phyloP scores from a whole-genome alignment of 2,329 filamentous ascomycete species.

The Hymenotorrendiella dingleyae region DNA sequence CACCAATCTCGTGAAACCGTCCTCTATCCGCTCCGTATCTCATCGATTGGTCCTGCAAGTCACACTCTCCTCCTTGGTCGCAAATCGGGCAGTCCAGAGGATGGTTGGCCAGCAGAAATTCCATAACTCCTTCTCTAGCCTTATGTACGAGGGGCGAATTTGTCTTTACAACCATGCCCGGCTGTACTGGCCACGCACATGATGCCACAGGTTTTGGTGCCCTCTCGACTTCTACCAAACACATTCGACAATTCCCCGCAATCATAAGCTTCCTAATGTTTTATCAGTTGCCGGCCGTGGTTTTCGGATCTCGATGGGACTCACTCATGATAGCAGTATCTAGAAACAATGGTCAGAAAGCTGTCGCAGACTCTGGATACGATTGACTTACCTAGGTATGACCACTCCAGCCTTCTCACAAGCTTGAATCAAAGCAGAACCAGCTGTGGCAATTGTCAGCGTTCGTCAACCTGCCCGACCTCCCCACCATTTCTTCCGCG shows the following conservation, averaged over 20 bases:
- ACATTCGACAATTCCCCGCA: constrained; percentile 99
- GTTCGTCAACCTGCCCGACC: constrained; percentile 19
- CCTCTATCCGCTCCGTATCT: constrained; percentile 93
- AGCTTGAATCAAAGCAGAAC: constrained; percentile 94
- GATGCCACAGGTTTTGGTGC: constrained; percentile 96
- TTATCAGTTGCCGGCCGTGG: constrained; percentile 19
- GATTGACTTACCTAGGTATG: constrained; percentile 64
- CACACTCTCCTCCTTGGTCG: constrained; percentile 98
- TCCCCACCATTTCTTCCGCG: constrained; percentile 4
- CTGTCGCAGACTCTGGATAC: neutral
- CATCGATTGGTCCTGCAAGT: constrained; percentile 99
- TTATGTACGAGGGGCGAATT: constrained; percentile 95
- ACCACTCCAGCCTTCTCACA: constrained; percentile 95
- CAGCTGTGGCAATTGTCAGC: constrained; percentile 57
- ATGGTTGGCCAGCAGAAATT: constrained; percentile 94
- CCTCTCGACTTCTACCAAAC: constrained; percentile 93
- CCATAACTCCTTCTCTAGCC: constrained; percentile 97
- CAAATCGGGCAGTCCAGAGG: constrained; percentile 95
- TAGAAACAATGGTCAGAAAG: constrained; percentile 34
- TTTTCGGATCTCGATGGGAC: constrained; percentile 32
- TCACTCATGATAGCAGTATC: constrained; percentile 99
- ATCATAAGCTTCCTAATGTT: constrained; percentile 83
- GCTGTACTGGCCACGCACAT: constrained; percentile 97
- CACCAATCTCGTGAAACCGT: constrained; percentile 89
- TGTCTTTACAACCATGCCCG: constrained; percentile 98